Base-by-base conservation (phyloP, 495 filamentous ascomycete species). In the Monascus purpureus region DNA sequence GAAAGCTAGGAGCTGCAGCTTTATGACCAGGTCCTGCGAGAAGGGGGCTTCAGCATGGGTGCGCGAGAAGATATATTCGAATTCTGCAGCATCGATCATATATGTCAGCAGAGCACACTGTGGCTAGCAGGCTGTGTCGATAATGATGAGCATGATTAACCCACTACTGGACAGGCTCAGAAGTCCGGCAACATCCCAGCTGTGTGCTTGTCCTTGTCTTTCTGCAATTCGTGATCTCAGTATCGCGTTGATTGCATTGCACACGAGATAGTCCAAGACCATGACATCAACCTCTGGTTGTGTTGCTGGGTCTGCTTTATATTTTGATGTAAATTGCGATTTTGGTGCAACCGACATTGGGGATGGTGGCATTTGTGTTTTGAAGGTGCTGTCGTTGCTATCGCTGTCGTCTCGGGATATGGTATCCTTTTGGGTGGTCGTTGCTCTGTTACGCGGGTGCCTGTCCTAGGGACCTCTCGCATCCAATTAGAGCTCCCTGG, bases 191-290 rank as follows among this genome's bases (percentile, higher is more conserved):
- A n/a, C 27, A 20, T 45, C 38, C 16, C 26, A 32, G 13, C 37
- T 11, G 17, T 47, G 36, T 4, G 20, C 17, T 2, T 22, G 13
- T 7, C n/a, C 31, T 11, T 36, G 14, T 11, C 8, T 27, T 18
- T 41, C 38, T 3, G 23, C 38, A 11, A 17, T 31, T 2, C 32
- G 38, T 11, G 33, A 28, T 20, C 15, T 30, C 6, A 68, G 28
- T 7, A 55, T 36, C n/a, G 35, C 40, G 12, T 56, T 39, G 13
- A 57, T 57, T 8, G 65, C 46, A 13, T 54, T 46, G 43, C 61
- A 64, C n/a, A 62, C 33, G 8, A 72, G 37, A 38, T 73, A 73
- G 37, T 75, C 70, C 15, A 71, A 47, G n/a, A 71, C 68, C 42
- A 67, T 49, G 19, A 59, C 36, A 34, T 75, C 58, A 11, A 72